Base-by-base conservation (phyloP, 345 rosid species). In the Erucastrum elatum region DNA sequence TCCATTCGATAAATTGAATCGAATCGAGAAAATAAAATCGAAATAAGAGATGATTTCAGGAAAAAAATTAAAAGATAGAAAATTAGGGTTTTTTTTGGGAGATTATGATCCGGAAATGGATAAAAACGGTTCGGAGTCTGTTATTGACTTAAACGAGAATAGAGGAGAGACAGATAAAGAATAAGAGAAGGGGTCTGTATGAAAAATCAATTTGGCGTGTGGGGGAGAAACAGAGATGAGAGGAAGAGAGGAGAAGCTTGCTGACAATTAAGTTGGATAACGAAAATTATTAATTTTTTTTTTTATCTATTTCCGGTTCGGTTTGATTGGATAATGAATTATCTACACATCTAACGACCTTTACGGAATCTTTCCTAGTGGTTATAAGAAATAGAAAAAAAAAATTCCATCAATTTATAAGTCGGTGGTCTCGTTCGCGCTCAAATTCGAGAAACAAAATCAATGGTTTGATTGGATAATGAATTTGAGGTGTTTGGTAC, bases 1-100 rank as follows among this genome's bases (percentile, higher is more conserved):
- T 86, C 91, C 98, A 90, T 94, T 59, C 82, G 74, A 89, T 72
- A 56, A 39, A 33, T 3, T 4, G 13, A 1, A 12, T 44, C 0
- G n/a, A 46, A 37, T 9, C 5, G 9, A 29, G 21, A 21, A 21
- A 21, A 21, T 0, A 21, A 21, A 21, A 21, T 21, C 21, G 21
- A 21, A 21, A 21, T 21, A 0, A 21, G 12, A 39, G 11, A 9
- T 8, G 49, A 41, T 33, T 33, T 33, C 6, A 33, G 35, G 6
- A 4, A 4, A 4, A 4, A 33, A 33, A 21, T 0, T 21, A 21
- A 33, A 10, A 9, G 49, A 39, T 39, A 1, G 46, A 39, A 49
- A 69, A 4, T 39, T 51, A 70, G 75, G 58, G 75, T 64, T 46
- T 34, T 34, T 64, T 13, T 62, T 33, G 10, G 6, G 64, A 77